phyloP scores from a whole-genome alignment of 768 basidiomycete species.

The Hericium rajendrae region DNA sequence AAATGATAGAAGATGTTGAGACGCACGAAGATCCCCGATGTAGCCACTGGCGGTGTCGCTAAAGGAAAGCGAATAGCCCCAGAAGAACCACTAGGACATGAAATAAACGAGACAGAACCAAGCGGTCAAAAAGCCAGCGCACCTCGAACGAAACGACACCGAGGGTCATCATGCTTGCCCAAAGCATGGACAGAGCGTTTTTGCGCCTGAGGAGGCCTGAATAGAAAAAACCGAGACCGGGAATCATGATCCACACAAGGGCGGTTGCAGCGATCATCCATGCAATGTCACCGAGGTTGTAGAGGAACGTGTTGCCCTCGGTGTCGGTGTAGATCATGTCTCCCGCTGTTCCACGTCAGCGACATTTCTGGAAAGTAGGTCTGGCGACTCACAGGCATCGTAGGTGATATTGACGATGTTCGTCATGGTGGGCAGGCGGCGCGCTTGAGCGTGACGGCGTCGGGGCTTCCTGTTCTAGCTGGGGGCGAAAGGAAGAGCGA shows the following conservation, averaged over 20 bases:
- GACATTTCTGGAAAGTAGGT: background rate
- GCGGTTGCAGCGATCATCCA: conserved; percentile 69
- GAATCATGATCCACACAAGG: conserved; percentile 63
- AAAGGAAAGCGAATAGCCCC: conserved; percentile 93
- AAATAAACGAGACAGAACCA: background rate
- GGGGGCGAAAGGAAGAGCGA: too few species aligned
- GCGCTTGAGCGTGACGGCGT: too few species aligned
- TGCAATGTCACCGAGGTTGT: conserved; percentile 58
- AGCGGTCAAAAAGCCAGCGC: background rate
- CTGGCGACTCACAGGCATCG: conserved; percentile 11
- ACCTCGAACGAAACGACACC: conserved; percentile 84
- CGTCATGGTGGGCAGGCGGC: background rate
- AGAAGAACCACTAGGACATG: conserved; percentile 82
- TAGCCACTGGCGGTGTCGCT: conserved; percentile 62
- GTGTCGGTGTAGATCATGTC: conserved; percentile 25
- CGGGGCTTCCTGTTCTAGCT: too few species aligned
- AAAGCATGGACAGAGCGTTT: conserved; percentile 89
- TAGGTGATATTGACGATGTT: conserved; percentile 21
- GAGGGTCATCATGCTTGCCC: conserved; percentile 63
- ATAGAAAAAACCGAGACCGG: conserved; percentile 77
- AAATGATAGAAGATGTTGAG: background rate
- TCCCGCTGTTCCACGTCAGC: conserved; percentile 22
- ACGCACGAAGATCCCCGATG: conserved; percentile 78
- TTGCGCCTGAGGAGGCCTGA: conserved; percentile 87
- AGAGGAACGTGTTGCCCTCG: conserved; percentile 22